Evolutionary conservation across 2,329 filamentous ascomycete genomes (phyloP), one percentile per base, ranked within the genome.

Genomic region (Pezicula radicicola): DNA sequence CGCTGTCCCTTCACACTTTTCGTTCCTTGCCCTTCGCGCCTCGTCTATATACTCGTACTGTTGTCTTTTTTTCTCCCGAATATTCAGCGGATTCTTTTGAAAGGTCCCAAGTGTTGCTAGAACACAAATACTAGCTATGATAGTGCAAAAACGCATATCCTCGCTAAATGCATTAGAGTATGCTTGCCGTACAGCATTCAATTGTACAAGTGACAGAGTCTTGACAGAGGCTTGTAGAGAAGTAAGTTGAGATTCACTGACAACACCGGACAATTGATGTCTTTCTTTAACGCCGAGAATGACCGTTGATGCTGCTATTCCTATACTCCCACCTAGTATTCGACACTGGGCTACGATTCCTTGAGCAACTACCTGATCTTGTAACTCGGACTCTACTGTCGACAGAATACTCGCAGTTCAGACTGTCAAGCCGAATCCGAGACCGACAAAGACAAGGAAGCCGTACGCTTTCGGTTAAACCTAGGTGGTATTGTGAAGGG

Each of bases 271-370:
- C 3, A 53, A 35, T 8, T 53, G 40, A n/a, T 25, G 16, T 13
- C 25, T 30, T 39, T 52, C 28, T 28, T 33, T 48, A 27, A 48
- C 45, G 60, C 81, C 81, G 62, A 83, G 78, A 8, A 84, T 70
- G 18, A 82, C 75, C 19, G 77, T 83, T 60, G 80, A 81, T 25
- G 77, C 63, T 0, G 80, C 75, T 40, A 84, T 70, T 1, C 81
- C 81, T 27, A 84, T 70, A 40, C 78, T 78, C 3, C 81, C 81
- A 2, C 81, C 81, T 3, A 85, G 67, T 0, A 84, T 79, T 12
- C 81, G 74, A 2, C 78, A 75, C 62, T 85, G 81, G 1, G 81
- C 78, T 7, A 84, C 72, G 4, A 79, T 75, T 0, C 81, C 81
- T 53, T 84, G 80, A 0, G 78, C 79, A 2, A 79, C 76, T 0